Evolutionary conservation across 257 asterid genomes (phyloP).

Genomic region (Jacaranda copaia): DNA sequence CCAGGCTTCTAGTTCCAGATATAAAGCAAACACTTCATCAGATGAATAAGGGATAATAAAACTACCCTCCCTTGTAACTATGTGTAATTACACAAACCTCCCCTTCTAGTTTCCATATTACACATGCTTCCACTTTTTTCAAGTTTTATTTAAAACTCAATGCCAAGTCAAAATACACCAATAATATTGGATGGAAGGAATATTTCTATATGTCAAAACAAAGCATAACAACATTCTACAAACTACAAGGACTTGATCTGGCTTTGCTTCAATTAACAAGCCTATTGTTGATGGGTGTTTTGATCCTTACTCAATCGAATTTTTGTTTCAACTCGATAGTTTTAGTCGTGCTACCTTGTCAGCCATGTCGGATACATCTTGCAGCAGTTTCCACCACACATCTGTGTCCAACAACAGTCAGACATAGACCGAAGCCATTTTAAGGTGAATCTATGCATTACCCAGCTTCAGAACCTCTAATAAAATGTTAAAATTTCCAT

Average conservation of each 20-base stretch:
- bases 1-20: conserved; percentile 16
- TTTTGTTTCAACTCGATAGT: neutral
- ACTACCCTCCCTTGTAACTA: too few relatives aligned
- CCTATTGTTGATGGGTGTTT: neutral
- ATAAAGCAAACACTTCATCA: conserved; percentile 20
- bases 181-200: neutral
- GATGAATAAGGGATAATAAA: neutral
- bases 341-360: neutral
- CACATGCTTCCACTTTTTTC: neutral
- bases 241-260: neutral
- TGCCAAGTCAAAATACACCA: neutral
- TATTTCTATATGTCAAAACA: conserved; percentile 4
- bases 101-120: neutral
- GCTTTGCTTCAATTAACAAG: neutral
- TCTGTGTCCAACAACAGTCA: too few relatives aligned
- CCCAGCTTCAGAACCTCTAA: too few relatives aligned
- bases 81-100: too few relatives aligned
- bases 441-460: too few relatives aligned
- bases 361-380: too few relatives aligned
- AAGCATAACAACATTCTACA: conserved; percentile 9
- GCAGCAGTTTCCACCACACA: too few relatives aligned
- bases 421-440: too few relatives aligned
- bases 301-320: neutral
- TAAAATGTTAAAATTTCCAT: too few relatives aligned
- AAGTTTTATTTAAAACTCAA: neutral